Conservation (phyloP, 2,329 filamentous ascomycete genomes). For the Exophiala aquamarina region DNA sequence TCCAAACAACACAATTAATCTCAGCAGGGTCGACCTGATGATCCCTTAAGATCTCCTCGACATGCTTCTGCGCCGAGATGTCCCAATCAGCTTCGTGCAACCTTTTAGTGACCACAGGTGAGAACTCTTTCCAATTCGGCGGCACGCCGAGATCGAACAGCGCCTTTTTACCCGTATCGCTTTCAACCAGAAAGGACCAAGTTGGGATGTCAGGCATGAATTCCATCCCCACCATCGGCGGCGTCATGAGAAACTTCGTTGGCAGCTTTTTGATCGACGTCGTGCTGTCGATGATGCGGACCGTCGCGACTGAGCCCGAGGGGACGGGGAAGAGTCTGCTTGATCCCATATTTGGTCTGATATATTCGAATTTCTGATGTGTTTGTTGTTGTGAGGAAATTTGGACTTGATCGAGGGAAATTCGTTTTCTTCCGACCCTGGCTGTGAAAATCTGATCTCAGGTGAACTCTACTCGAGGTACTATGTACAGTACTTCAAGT, state of each 20-base stretch:
- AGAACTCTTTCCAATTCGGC: constrained; percentile 12
- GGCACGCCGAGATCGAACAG: constrained; percentile 40
- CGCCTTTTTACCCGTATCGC: constrained; percentile 29
- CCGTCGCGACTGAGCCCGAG: constrained; percentile 1
- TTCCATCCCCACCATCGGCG: not conserved
- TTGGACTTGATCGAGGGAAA: too few relatives aligned
- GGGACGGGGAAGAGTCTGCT: constrained; percentile 1
- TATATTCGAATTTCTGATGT: too few relatives aligned
- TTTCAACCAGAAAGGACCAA: constrained; percentile 48
- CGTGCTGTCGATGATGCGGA: constrained; percentile 15
- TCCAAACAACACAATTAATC: constrained; percentile 17
- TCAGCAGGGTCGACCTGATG: constrained; percentile 10
- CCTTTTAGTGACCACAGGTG: constrained; percentile 3
- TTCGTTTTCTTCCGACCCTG: too few relatives aligned
- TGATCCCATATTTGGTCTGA: too few relatives aligned
- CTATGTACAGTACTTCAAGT: too few relatives aligned
- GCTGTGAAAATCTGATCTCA: too few relatives aligned
- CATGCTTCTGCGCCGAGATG: constrained; percentile 21
- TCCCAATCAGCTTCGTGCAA: constrained; percentile 7
- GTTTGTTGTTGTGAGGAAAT: too few relatives aligned
- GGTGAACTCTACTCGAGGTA: too few relatives aligned
- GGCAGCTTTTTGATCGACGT: constrained; percentile 5
- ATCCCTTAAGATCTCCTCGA: constrained; percentile 24
- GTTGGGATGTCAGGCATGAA: constrained; percentile 15
- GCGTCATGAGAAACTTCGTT: too few relatives aligned